A percentile compares a stretch with the other conserved stretches of the same genome.
Conservation (phyloP, 768 basidiomycete genomes). For the Amanita pallidorosea region DNA sequence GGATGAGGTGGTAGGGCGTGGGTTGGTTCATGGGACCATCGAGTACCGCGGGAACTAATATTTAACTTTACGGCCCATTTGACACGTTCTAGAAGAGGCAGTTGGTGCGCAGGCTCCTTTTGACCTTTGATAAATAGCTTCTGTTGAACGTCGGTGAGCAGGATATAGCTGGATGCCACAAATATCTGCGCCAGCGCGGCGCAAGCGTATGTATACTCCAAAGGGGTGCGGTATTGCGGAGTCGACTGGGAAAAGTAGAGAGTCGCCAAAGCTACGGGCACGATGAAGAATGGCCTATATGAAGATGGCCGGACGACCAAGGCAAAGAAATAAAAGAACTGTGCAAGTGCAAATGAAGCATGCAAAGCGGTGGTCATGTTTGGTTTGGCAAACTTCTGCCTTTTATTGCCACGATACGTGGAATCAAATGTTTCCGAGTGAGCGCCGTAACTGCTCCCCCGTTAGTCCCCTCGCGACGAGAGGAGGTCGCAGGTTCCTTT, state of each 20-base stretch:
- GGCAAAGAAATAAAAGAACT: background rate
- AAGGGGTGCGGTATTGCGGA: background rate
- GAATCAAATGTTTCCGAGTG: too few relatives aligned
- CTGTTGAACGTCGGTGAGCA: slow-evolving; percentile 8
- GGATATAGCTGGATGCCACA: slow-evolving; percentile 7
- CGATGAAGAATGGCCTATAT: slow-evolving; percentile 9
- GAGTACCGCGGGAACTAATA: slow-evolving; percentile 20
- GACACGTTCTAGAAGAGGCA: slow-evolving; percentile 9
- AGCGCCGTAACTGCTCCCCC: too few relatives aligned
- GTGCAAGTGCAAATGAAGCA: background rate
- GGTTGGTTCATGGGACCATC: slow-evolving; percentile 21
- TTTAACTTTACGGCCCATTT: slow-evolving; percentile 21
- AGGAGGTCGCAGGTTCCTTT: too few relatives aligned
- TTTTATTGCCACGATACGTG: too few relatives aligned
- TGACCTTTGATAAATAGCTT: slow-evolving; percentile 1
- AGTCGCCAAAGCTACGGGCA: slow-evolving; percentile 6
- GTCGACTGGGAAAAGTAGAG: slow-evolving; percentile 4
- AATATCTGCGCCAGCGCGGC: background rate
- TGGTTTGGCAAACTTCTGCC: background rate
- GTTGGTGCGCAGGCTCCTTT: background rate
- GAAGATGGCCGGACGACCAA: slow-evolving; percentile 8
- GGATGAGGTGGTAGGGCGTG: slow-evolving; percentile 9
- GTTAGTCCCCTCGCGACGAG: too few relatives aligned
- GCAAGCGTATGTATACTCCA: slow-evolving; percentile 11
- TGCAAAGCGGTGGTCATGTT: background rate